Evolutionary conservation across 805 yeast species (phyloP), one percentile per base, ranked within the genome.

Genomic region (Saturnispora gosingensis): DNA sequence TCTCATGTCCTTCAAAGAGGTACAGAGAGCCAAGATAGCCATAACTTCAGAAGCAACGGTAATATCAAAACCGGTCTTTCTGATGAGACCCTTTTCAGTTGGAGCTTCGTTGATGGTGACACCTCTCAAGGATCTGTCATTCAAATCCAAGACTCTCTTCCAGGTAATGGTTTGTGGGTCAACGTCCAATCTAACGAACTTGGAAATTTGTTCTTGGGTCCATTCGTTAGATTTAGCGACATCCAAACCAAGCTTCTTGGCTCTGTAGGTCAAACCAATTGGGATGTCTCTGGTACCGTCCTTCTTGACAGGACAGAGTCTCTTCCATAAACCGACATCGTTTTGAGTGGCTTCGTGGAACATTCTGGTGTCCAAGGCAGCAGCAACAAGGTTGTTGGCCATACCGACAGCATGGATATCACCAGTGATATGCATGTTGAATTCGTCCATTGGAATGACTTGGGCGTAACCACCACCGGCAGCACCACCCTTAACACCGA

Each of bases 391-490:
- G 73, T 91, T 91, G 60, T 88, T 90, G 35, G 98, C 98, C 54
- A 89, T 89, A 48, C 89, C 82, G 54, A 91, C 89, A 45, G 98
- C 98, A 70, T 91, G 98, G 59, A 91, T 91, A 67, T 91, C 99
- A 66, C 98, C 98, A 48, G 98, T 91, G 59, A 91, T 76, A 67
- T 91, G 98, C 87, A 93, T 81, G 73, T 93, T 91, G 76, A 91
- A 91, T 71, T 91, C 97, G 69, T 91, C 99, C 97, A 91, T 91
- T 49, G 98, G 98, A 61, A 91, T 90, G 45, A 91, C 98, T 72
- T 91, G 98, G 2, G 98, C 79, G 69, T 89, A 91, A 46, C 98
- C 98, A 66, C 98, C 99, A 61, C 99, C 99, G 18, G 98, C 98
- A 53, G 99, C 99, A 69, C 98, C 98, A 64, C 99, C 99, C 72